These are phyloP conservation scores for Lojkania enalia DNA, from an alignment of 2,329 filamentous ascomycete genomes.

Conservation along the genomic window DNA sequence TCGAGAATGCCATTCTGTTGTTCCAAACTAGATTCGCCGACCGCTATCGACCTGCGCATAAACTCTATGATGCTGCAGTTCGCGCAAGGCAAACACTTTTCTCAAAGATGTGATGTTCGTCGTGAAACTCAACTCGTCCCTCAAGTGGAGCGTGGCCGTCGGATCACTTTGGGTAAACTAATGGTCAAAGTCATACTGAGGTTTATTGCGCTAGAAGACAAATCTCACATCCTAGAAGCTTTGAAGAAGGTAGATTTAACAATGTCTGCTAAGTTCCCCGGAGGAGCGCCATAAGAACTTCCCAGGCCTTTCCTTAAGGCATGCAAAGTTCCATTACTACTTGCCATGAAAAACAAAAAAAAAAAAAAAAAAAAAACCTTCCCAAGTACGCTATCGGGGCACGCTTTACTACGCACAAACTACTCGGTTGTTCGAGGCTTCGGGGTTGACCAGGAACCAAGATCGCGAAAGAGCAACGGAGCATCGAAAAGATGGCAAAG, in stretches of 20 bases:
- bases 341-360: too few species aligned
- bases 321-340: slow-evolving; percentile 37
- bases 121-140: slow-evolving; percentile 24
- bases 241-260: slow-evolving; percentile 8
- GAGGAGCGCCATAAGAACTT: slow-evolving; percentile 11
- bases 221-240: slow-evolving; percentile 26
- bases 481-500: slow-evolving; percentile 23
- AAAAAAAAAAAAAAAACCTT: slow-evolving; percentile 35
- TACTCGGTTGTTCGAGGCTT: slow-evolving; percentile 27
- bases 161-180: slow-evolving; percentile 31
- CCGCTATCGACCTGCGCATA: slow-evolving; percentile 44
- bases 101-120: slow-evolving; percentile 22
- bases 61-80: slow-evolving; percentile 45
- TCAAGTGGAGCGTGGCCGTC: slow-evolving; percentile 30
- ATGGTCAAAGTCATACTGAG: slow-evolving; percentile 35
- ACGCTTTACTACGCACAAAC: slow-evolving; percentile 40
- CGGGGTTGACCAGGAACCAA: slow-evolving; percentile 8
- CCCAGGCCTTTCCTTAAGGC: slow-evolving; percentile 24
- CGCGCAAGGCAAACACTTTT: slow-evolving; percentile 18
- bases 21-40: slow-evolving; percentile 28
- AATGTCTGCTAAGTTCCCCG: slow-evolving; percentile 13
- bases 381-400: slow-evolving; percentile 46
- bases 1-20: slow-evolving; percentile 21
- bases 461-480: slow-evolving; percentile 14
- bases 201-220: slow-evolving; percentile 35